Base-by-base conservation (phyloP, 2,329 filamentous ascomycete species). In the Orbilia quercus region DNA sequence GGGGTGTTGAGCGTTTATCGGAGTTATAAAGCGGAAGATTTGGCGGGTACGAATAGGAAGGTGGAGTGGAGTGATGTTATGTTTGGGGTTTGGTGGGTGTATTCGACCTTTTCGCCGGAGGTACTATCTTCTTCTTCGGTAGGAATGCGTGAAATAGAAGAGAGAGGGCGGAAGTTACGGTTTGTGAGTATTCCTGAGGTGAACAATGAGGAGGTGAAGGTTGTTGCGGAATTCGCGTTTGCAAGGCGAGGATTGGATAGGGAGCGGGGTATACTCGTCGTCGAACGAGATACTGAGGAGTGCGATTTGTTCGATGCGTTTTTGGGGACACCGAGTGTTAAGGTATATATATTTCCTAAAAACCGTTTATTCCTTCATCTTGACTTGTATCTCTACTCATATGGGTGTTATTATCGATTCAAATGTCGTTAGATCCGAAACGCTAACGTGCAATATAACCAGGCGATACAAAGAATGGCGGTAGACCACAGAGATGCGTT, bases 1-100 rank as follows among this genome's bases (percentile, higher is more conserved):
- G 65, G 65, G 9, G 65, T 70, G 28, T 50, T 70, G 48, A 63
- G 53, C 16, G 25, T 70, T 42, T 63, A 70, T 18, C 25, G 65
- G 20, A 57, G 57, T 12, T 63, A 50, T 22, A 63, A 70, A 9
- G 48, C 9, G 1, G 57, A 63, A 11, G 65, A 70, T 51, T 50
- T 70, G 22, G 34, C 14, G 28, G 40, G 22, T 1, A 1, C 14
- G 18, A 16, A 9, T 5, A 54, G 23, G 7, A 36, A 31, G 3
- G 42, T 51, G 1, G 23, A 47, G 48, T 70, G 48, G 48, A 53
- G 42, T 34, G 65, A 70, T 42, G 28, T 63, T 7, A 63, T 70
- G 57, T 63, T 42, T 28, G 58, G 51, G 25, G 57, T 57, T 20
- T 62, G 65, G 65, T 44, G 16, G 18, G 40, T 20, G 11, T 42